Evolutionary conservation across 371 early-diverging fungal species (phyloP).

Genomic region (Rhizopus arrhizus): DNA sequence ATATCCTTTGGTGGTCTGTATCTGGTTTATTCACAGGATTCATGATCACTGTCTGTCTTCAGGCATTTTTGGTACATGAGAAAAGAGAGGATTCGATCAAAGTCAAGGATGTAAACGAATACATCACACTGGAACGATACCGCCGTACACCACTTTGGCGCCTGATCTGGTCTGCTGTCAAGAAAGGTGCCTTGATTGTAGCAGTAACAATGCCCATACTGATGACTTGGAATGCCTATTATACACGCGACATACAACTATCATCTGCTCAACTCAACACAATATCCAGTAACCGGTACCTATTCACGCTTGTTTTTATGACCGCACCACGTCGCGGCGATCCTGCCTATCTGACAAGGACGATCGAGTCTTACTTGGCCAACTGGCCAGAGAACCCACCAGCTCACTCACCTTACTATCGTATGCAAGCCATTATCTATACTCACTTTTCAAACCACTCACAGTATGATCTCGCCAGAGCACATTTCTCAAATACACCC

Average conservation of each 20-base stretch:
- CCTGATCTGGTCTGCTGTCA: conserved; percentile 34
- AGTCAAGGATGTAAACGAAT: conserved; percentile 39
- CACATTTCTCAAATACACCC: conserved; percentile 37
- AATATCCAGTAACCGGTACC: conserved; percentile 41
- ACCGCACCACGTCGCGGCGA: conserved; percentile 63
- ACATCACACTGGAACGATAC: conserved; percentile 31
- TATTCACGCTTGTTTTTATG: conserved; percentile 62
- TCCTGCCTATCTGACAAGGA: conserved; percentile 52
- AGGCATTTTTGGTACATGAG: conserved; percentile 33
- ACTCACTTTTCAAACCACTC: conserved; percentile 62
- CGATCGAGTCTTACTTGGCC: conserved; percentile 56
- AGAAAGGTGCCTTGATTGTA: conserved; percentile 30
- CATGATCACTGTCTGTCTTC: conserved; percentile 43
- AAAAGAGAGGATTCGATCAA: conserved; percentile 29
- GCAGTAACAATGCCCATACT: conserved; percentile 36
- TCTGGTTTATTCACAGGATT: conserved; percentile 57
- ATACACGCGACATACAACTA: conserved; percentile 41
- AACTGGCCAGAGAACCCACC: conserved; percentile 56
- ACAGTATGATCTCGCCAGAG: conserved; percentile 50
- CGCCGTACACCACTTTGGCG: conserved; percentile 49
- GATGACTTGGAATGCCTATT: conserved; percentile 43
- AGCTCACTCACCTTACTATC: conserved; percentile 47
- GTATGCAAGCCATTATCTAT: conserved; percentile 60
- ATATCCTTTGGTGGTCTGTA: conserved; percentile 67
- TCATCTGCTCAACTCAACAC: conserved; percentile 38